Evolutionary conservation across 1,284 basidiomycete genomes (phyloP), one percentile per base, ranked within the genome.

Genomic region (Sporisorium reilianum): DNA sequence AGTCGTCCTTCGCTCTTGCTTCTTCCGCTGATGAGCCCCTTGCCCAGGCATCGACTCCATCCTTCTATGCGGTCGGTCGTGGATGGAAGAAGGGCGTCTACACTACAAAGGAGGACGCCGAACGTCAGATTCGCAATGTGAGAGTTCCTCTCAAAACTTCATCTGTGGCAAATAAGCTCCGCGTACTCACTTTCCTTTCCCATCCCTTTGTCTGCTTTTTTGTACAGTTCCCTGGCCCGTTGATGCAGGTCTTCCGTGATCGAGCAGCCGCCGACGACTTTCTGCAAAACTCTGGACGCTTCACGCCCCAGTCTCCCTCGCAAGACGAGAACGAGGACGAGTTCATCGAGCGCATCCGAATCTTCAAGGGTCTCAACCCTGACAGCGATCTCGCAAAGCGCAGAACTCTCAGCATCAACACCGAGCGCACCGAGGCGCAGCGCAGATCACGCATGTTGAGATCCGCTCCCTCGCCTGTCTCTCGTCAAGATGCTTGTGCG

Each of bases 21-120:
- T 26, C 50, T 8, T 30, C 16, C 7, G 10, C 23, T 10, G 10
- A 38, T 16, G 18, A 11, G 10, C 6, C 44, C 44, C 16, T n/a
- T 26, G 18, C 42, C 23, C 42, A 44, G 25, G 18, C 49, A 7
- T 53, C 61, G 3, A 41, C 36, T 12, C 49, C 64, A 8, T 57
- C 60, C 8, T 75, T 61, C 55, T 72, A 55, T 41, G 68, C 63
- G 7, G 69, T 78, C n/a, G 68, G 54, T 11, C 66, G 73, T 12
- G 76, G 76, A 8, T 78, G 76, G 76, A 72, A 67, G 57, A 78
- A 64, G 20, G 76, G 76, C 20, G 54, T 78, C 23, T 78, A 76
- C 38, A 61, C 65, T 0, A 58, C 38, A 16, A 65, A 58, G 38
- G 65, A 64, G 2, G 69, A 78, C 16, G 76, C 76, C 8, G 62